Percentiles rank a stretch among this genome's conserved stretches.
These are phyloP conservation scores for Theileria luwenshuni DNA, from an alignment of 169 alveolate genomes.

Conservation along the genomic window DNA sequence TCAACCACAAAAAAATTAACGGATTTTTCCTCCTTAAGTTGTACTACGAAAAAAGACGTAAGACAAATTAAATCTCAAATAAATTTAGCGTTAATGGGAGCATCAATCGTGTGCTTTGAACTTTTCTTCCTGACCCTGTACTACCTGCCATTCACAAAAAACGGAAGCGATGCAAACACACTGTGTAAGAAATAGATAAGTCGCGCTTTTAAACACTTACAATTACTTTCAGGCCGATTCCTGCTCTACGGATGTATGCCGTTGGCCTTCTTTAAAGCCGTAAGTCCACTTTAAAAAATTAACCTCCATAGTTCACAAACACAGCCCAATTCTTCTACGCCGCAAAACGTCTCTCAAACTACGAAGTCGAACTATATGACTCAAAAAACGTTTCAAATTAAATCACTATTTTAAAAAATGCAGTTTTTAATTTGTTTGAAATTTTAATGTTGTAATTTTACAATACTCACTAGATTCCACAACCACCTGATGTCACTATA, in stretches of 20 bases:
- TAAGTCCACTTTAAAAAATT: constrained; percentile 4
- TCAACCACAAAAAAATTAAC: constrained; percentile 60
- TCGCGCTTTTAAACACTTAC: neutral
- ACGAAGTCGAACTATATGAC: constrained; percentile 17
- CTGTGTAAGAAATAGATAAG: neutral
- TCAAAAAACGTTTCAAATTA: neutral
- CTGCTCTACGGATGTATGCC: constrained; percentile 18
- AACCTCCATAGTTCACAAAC: neutral
- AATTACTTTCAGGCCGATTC: constrained; percentile 12
- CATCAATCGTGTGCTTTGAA: constrained; percentile 20
- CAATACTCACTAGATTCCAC: too few relatives aligned
- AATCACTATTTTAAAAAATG: too few relatives aligned
- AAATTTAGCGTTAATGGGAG: constrained; percentile 28
- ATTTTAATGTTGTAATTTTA: too few relatives aligned
- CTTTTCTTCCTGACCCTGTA: constrained; percentile 13
- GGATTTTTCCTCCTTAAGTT: constrained; percentile 36
- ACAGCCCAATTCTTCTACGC: constrained; percentile 25
- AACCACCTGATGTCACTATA: too few relatives aligned
- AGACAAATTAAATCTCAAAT: constrained; percentile 2
- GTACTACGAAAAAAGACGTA: constrained; percentile 59
- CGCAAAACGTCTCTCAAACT: constrained; percentile 12
- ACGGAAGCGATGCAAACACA: neutral
- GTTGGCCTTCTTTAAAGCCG: constrained; percentile 16
- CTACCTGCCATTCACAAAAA: neutral
- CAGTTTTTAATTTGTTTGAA: too few relatives aligned